phyloP scores from a whole-genome alignment of 352 stramenopile species.

The Plasmopara viticola region DNA sequence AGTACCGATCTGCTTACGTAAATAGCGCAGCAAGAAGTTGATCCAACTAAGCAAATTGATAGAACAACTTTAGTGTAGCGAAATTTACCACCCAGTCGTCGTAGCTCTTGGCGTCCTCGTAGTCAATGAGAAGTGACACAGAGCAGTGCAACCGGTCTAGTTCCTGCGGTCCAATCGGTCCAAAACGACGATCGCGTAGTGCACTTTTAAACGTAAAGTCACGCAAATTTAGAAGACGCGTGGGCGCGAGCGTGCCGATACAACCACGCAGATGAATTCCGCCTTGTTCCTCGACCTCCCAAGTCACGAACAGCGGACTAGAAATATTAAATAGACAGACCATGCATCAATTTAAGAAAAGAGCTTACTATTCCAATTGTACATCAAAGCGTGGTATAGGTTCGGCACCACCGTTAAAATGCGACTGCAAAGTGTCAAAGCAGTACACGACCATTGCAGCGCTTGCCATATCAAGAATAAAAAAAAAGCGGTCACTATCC shows the following conservation, averaged over 20 bases:
- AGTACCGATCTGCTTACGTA: slow-evolving; percentile 38
- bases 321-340: background rate
- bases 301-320: slow-evolving; percentile 80
- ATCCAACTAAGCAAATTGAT: background rate
- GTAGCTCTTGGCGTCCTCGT: slow-evolving; percentile 64
- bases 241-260: slow-evolving; percentile 72
- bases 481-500: no score
- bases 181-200: slow-evolving; percentile 68
- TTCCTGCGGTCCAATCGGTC: slow-evolving; percentile 63
- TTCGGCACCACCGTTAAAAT: slow-evolving; percentile 48
- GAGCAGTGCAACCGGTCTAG: slow-evolving; percentile 63
- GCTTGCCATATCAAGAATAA: slow-evolving; percentile 43
- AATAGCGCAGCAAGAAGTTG: background rate
- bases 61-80: background rate
- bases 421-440: slow-evolving; percentile 74
- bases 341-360: background rate
- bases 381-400: slow-evolving; percentile 52
- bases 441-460: slow-evolving; percentile 80
- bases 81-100: slow-evolving; percentile 69
- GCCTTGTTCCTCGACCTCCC: slow-evolving; percentile 62
- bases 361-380: slow-evolving; percentile 43
- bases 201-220: slow-evolving; percentile 83
- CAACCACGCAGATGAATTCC: slow-evolving; percentile 55
- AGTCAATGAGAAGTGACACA: slow-evolving; percentile 79
- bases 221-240: slow-evolving; percentile 53